Evolutionary conservation across 208 protist genomes (phyloP).

Genomic region (Acanthamoeba divionensis): DNA sequence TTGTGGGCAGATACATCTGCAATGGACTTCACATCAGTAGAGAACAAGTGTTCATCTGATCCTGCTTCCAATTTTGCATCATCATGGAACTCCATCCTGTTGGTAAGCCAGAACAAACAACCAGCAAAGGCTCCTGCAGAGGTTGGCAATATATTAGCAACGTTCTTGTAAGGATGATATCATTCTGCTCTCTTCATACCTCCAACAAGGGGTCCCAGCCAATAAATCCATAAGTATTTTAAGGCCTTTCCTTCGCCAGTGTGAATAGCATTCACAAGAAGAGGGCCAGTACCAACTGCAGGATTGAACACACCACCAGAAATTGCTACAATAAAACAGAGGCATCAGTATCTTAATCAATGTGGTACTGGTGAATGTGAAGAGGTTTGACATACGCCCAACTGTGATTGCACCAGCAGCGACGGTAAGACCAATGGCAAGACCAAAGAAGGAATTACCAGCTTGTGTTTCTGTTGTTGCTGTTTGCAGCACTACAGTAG

Average conservation of each 20-base stretch:
- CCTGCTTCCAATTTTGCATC: background rate
- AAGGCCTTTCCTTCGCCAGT: background rate
- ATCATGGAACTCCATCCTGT: slow-evolving; percentile 19
- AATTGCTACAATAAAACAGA: background rate
- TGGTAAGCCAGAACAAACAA: slow-evolving; percentile 7
- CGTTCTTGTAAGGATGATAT: too few species aligned
- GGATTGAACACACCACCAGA: slow-evolving; percentile 44
- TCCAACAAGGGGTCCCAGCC: slow-evolving; percentile 5
- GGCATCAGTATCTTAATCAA: background rate
- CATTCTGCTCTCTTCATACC: too few species aligned
- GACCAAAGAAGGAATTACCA: slow-evolving; percentile 34
- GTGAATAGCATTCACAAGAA: background rate
- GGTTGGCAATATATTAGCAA: too few species aligned
- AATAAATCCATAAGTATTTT: background rate
- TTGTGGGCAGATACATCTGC: background rate
- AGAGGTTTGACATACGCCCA: slow-evolving; percentile 2
- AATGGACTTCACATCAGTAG: background rate
- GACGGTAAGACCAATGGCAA: background rate
- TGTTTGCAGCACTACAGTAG: background rate
- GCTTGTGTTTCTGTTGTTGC: slow-evolving; percentile 26
- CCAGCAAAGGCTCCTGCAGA: too few species aligned
- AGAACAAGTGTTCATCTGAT: background rate
- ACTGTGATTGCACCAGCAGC: background rate
- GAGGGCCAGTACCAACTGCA: background rate
- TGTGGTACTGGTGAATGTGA: background rate